Percentiles rank a stretch among this genome's conserved stretches.
phyloP scores from a whole-genome alignment of 176 grass and related monocot species.

The Eragrostis curvula region DNA sequence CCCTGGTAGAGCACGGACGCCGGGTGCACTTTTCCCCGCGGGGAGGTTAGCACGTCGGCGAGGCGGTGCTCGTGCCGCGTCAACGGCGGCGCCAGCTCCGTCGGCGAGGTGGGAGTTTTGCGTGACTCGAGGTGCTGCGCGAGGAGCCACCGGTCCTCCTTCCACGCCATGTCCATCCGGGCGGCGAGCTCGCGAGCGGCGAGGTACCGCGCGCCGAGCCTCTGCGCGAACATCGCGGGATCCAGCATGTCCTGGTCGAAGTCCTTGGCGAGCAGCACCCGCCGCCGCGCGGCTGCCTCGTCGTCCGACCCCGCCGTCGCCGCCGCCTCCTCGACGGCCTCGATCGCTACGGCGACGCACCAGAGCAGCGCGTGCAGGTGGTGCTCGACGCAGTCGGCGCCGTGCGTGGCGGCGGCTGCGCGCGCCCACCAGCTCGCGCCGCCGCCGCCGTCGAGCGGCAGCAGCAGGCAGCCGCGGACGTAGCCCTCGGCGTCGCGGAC shows the following conservation, averaged over 20 bases:
- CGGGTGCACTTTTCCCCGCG: conserved; percentile 65
- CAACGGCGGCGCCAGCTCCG: conserved; percentile 35
- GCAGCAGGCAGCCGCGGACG: conserved; percentile 61
- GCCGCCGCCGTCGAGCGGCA: conserved; percentile 3
- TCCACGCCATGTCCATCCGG: conserved; percentile 69
- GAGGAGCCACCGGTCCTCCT: conserved; percentile 83
- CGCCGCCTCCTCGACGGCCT: conserved; percentile 63
- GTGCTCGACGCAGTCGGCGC: conserved; percentile 69
- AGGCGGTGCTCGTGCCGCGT: conserved; percentile 69
- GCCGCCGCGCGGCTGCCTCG: conserved; percentile 44
- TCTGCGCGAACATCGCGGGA: conserved; percentile 58
- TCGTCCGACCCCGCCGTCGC: conserved; percentile 55
- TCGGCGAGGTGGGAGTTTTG: conserved; percentile 14
- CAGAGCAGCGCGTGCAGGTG: conserved; percentile 76
- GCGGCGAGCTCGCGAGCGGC: conserved; percentile 51
- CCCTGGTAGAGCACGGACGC: conserved; percentile 47
- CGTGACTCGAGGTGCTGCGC: conserved; percentile 59
- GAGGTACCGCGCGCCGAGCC: conserved; percentile 60
- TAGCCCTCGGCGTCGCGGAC: conserved; percentile 71
- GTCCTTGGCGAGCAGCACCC: conserved; percentile 55
- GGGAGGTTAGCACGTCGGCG: conserved; percentile 62
- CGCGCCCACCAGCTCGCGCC: conserved; percentile 95
- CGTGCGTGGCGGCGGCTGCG: conserved; percentile 46
- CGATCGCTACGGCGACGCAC: conserved; percentile 78
- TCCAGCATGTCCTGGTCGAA: conserved; percentile 75